A percentile compares a stretch with the other conserved stretches of the same genome.
Conservation (phyloP, 148 eudicot genomes). For the Camellia japonica region DNA sequence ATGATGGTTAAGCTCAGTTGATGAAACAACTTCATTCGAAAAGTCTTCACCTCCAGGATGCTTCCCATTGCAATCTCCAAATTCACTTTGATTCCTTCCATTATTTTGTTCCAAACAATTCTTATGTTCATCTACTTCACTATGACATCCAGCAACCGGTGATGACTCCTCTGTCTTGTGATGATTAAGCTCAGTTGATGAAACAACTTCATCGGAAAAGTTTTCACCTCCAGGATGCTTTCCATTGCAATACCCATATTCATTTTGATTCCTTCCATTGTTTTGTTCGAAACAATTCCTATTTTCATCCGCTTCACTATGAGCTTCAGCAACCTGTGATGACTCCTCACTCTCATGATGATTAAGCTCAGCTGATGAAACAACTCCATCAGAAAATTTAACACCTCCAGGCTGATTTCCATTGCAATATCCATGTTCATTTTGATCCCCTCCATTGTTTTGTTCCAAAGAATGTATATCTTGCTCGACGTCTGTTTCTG, state of each 20-base stretch:
- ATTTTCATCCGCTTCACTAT: slow-evolving; percentile 20
- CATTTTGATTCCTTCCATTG: slow-evolving; percentile 9
- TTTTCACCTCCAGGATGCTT: slow-evolving; percentile 16
- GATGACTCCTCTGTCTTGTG: slow-evolving; percentile 19
- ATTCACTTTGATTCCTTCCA: slow-evolving; percentile 6
- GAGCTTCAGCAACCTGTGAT: slow-evolving; percentile 16
- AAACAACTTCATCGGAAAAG: slow-evolving; percentile 9
- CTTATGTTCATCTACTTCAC: slow-evolving; percentile 14
- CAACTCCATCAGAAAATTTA: slow-evolving; percentile 11
- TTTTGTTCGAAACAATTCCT: background rate
- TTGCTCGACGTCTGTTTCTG: slow-evolving; percentile 9
- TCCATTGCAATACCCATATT: slow-evolving; percentile 8
- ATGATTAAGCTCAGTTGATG: slow-evolving; percentile 17
- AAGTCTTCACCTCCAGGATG: background rate
- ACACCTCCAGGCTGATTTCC: background rate
- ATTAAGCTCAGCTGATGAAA: slow-evolving; percentile 22
- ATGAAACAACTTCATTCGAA: slow-evolving; percentile 10
- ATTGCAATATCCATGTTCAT: background rate
- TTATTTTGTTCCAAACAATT: background rate
- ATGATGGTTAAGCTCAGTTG: slow-evolving; percentile 12
- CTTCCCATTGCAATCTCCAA: background rate
- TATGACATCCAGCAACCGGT: slow-evolving; percentile 19
- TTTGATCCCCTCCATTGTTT: background rate
- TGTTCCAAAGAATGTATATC: slow-evolving; percentile 8
- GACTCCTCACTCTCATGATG: slow-evolving; percentile 17